Conservation (phyloP, 371 early-diverging fungal genomes). For the Syncephalastrum monosporum region DNA sequence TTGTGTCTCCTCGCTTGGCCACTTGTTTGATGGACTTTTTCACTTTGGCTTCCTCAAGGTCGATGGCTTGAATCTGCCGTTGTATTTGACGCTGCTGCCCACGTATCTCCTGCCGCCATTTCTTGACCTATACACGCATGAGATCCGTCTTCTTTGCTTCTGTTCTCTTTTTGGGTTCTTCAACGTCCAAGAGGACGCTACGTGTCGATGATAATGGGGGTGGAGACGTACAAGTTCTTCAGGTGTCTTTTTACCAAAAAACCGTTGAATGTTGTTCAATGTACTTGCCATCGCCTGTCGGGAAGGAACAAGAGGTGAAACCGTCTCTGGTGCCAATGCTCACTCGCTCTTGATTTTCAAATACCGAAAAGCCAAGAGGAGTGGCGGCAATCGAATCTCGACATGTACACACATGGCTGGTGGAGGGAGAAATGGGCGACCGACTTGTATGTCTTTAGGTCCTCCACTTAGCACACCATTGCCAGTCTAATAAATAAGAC, state of each 20-base stretch:
- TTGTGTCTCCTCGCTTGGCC: constrained; percentile 84
- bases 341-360: too few species aligned
- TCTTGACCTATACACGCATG: constrained; percentile 65
- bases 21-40: constrained; percentile 79
- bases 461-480: too few species aligned
- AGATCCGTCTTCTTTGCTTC: neutral
- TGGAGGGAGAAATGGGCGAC: too few species aligned
- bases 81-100: constrained; percentile 88
- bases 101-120: constrained; percentile 88
- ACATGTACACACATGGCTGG: too few species aligned
- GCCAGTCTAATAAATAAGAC: too few species aligned
- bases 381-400: too few species aligned
- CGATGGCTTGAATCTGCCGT: constrained; percentile 78
- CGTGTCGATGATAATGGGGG: neutral
- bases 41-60: constrained; percentile 81
- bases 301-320: constrained; percentile 1
- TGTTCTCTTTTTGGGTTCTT: neutral
- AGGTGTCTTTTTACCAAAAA: constrained; percentile 65
- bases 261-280: constrained; percentile 47
- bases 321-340: neutral
- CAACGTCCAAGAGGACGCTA: constrained; percentile 2
- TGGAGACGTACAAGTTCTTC: constrained; percentile 54
- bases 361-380: too few species aligned
- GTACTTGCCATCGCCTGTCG: constrained; percentile 31
- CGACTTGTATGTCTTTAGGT: too few species aligned